Evolutionary conservation across 768 basidiomycete species (phyloP), one percentile per base, ranked within the genome.

Genomic region (Naganishia vishniacii): DNA sequence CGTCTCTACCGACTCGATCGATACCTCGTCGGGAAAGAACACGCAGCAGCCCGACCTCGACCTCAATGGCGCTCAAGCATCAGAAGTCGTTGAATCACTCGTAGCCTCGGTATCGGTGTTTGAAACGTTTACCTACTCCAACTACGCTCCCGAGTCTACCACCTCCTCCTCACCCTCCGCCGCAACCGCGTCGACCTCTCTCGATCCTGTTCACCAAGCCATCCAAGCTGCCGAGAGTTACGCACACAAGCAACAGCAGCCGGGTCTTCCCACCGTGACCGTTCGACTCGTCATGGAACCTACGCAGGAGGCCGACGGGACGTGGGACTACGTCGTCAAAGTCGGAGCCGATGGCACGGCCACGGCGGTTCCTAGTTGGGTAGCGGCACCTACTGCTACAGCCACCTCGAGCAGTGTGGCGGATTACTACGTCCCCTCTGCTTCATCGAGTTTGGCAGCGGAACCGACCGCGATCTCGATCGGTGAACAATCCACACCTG

Each of bases 301-400:
- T 40, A 74, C 74, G 28, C 74, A 77, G 71, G 72, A 72, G 61
- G 65, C 76, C 31, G 76, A 77, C 47, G 76, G 76, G 42, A 61
- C 68, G 15, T 77, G 76, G 76, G 74, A 77, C 48, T 77, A 77
- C 48, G 71, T 77, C 16, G 69, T 75, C 18, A 66, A 71, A 18
- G 65, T 77, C 18, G 76, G 76, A 26, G 28, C 61, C 15, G 76
- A 77, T 65, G 76, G 76, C 2, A 74, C 72, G 7, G 74, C 74
- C 1, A 77, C 76, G 8, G 73, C 74, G 18, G 65, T 66, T 4
- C 76, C 76, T 15, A 65, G 64, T 2, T 65, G 53, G 37, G 48
- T 66, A n/a, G 6, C 44, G 3, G n/a, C 51, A 31, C 46, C 51
- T 31, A 48, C 49, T 15, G 63, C 49, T 29, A 64, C 26, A 23